Percentiles rank a stretch among this genome's conserved stretches.
These are phyloP conservation scores for Starmerella vaccinii DNA, from an alignment of 805 yeast species.

Conservation along the genomic window DNA sequence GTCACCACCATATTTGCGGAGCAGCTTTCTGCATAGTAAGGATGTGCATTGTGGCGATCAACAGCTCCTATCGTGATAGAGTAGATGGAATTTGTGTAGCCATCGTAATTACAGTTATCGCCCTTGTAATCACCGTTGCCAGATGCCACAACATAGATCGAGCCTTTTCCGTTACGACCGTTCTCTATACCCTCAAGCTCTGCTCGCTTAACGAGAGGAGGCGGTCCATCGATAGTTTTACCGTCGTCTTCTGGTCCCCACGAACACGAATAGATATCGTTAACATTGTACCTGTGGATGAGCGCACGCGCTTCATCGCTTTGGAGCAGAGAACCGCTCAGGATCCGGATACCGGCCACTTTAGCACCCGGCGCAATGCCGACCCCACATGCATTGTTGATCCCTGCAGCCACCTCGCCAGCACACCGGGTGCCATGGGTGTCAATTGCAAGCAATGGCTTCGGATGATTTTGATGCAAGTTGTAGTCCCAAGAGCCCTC, in stretches of 20 bases:
- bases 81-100: conserved; percentile 90
- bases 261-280: conserved; percentile 91
- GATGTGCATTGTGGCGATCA: conserved; percentile 78
- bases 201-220: conserved; percentile 64
- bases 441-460: conserved; percentile 71
- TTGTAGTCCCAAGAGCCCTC: conserved; percentile 94
- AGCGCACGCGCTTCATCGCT: conserved; percentile 89
- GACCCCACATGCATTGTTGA: conserved; percentile 80
- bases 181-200: conserved; percentile 72
- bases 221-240: conserved; percentile 73
- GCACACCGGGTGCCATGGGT: conserved; percentile 97
- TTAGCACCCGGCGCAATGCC: conserved; percentile 88
- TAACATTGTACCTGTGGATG: conserved; percentile 65
- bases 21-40: conserved; percentile 84
- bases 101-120: conserved; percentile 93
- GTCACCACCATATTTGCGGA: conserved; percentile 92
- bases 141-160: conserved; percentile 86
- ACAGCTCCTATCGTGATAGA: conserved; percentile 92
- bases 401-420: conserved; percentile 85
- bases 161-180: conserved; percentile 74
- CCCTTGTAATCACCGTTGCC: conserved; percentile 82
- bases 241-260: conserved; percentile 99
- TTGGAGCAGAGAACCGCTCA: conserved; percentile 66
- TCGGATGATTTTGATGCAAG: conserved; percentile 61
- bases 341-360: conserved; percentile 82